Percentiles rank a stretch among this genome's conserved stretches.
Conservation (phyloP, 1,284 basidiomycete genomes). For the Apiotrichum gracile region DNA sequence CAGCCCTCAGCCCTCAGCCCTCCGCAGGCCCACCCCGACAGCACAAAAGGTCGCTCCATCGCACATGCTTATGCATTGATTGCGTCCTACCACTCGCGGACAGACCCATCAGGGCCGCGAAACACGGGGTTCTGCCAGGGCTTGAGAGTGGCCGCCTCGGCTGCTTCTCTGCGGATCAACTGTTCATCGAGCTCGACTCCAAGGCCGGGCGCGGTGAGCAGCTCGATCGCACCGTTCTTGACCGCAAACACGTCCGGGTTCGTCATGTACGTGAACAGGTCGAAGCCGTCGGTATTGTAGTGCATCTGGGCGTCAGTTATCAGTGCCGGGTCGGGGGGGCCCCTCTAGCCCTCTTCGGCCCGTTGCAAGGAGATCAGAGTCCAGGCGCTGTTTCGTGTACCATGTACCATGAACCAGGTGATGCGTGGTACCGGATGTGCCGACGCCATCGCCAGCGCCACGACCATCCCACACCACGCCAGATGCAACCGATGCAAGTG, state of each 20-base stretch:
- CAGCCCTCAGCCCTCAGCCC: no score
- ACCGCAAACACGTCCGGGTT: constrained; percentile 58
- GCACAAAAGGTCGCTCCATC: no score
- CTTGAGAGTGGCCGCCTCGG: constrained; percentile 45
- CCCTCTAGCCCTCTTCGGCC: no score
- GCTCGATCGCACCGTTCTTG: constrained; percentile 56
- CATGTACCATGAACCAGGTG: no score
- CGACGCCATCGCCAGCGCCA: neutral
- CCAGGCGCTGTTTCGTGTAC: no score
- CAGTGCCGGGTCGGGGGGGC: no score
- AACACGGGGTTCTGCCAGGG: constrained; percentile 59
- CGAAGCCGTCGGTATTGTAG: constrained; percentile 62
- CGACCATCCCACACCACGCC: neutral
- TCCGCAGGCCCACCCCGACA: no score
- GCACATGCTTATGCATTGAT: no score
- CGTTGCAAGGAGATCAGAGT: no score
- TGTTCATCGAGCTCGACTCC: constrained; percentile 65
- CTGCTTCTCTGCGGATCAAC: constrained; percentile 54
- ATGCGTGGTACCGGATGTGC: no score
- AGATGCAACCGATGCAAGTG: no score
- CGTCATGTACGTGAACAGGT: constrained; percentile 60
- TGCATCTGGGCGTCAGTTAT: constrained; percentile 53
- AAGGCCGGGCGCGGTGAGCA: constrained; percentile 58
- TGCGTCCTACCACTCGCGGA: constrained; percentile 55
- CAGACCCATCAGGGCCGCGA: constrained; percentile 54